Conservation (phyloP, 2,329 filamentous ascomycete genomes). For the Volutella citrinella region DNA sequence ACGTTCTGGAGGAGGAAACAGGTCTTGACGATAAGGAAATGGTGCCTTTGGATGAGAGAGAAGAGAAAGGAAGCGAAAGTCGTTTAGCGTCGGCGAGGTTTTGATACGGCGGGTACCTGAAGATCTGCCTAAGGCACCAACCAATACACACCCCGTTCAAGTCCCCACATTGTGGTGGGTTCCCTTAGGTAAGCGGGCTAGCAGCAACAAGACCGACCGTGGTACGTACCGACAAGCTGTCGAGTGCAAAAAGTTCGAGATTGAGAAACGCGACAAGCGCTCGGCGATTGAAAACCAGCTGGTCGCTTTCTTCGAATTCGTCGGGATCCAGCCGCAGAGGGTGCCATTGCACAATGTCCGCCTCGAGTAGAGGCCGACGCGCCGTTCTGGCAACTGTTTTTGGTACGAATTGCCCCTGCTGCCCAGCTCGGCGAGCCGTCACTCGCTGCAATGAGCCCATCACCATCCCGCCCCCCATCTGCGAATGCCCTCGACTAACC, state of each 20-base stretch:
- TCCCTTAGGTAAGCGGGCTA: slow-evolving; percentile 6
- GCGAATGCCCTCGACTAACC: slow-evolving; percentile 2
- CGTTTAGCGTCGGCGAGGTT: slow-evolving; percentile 5
- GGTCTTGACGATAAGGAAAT: slow-evolving; percentile 95
- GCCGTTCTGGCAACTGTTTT: slow-evolving; percentile 47
- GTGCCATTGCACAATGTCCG: slow-evolving; percentile 39
- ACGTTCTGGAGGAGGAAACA: slow-evolving; percentile 65
- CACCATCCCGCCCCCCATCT: slow-evolving; percentile 15
- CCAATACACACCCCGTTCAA: too few relatives aligned
- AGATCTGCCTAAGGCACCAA: neutral
- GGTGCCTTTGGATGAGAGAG: slow-evolving; percentile 57
- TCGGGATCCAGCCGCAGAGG: slow-evolving; percentile 11
- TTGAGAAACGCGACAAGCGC: too few relatives aligned
- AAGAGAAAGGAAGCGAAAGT: slow-evolving; percentile 18
- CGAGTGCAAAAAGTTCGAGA: slow-evolving; percentile 25
- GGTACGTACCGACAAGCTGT: slow-evolving; percentile 23
- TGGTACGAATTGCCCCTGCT: slow-evolving; percentile 47
- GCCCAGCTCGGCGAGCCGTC: too few relatives aligned
- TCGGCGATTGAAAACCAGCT: too few relatives aligned
- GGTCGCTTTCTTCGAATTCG: too few relatives aligned
- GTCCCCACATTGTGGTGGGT: too few relatives aligned
- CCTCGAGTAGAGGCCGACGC: slow-evolving; percentile 55
- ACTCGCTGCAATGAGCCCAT: too few relatives aligned
- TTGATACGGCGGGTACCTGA: neutral
- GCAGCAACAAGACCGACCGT: neutral